Conservation (phyloP, 495 filamentous ascomycete genomes). For the Extremus antarcticus region DNA sequence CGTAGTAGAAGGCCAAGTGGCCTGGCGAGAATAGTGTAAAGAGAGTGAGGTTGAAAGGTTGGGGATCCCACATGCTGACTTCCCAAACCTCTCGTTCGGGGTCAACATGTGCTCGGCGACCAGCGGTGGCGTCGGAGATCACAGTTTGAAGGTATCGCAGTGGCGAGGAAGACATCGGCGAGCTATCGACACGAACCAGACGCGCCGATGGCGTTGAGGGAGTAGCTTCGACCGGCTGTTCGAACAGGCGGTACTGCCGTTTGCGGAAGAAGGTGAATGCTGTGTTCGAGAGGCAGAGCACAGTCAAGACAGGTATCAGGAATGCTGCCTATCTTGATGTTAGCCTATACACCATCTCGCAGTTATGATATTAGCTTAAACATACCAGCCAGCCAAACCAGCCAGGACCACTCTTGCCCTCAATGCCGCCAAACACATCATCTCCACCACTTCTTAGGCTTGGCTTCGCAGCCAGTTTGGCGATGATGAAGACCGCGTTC, state of each 20-base stretch:
- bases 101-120: slow-evolving; percentile 75
- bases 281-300: slow-evolving; percentile 60
- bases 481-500: slow-evolving; percentile 72
- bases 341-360: neutral
- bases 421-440: slow-evolving; percentile 76
- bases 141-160: slow-evolving; percentile 63
- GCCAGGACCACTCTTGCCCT: slow-evolving; percentile 36
- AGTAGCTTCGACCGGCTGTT: slow-evolving; percentile 59
- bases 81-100: slow-evolving; percentile 88
- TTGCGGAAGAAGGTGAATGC: slow-evolving; percentile 73
- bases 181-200: slow-evolving; percentile 82
- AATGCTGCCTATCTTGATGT: slow-evolving; percentile 46
- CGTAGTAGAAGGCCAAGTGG: slow-evolving; percentile 77
- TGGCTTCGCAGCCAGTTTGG: slow-evolving; percentile 57
- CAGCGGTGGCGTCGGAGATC: slow-evolving; percentile 53
- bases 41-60: slow-evolving; percentile 67
- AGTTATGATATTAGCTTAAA: slow-evolving; percentile 13
- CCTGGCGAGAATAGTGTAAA: slow-evolving; percentile 90
- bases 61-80: slow-evolving; percentile 82
- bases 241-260: slow-evolving; percentile 85
- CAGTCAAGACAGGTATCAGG: slow-evolving; percentile 53
- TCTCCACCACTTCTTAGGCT: slow-evolving; percentile 40
- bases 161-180: slow-evolving; percentile 66
- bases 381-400: slow-evolving; percentile 73
- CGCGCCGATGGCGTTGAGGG: slow-evolving; percentile 79